phyloP scores from a whole-genome alignment of 495 filamentous ascomycete species.

The Terfezia boudieri region DNA sequence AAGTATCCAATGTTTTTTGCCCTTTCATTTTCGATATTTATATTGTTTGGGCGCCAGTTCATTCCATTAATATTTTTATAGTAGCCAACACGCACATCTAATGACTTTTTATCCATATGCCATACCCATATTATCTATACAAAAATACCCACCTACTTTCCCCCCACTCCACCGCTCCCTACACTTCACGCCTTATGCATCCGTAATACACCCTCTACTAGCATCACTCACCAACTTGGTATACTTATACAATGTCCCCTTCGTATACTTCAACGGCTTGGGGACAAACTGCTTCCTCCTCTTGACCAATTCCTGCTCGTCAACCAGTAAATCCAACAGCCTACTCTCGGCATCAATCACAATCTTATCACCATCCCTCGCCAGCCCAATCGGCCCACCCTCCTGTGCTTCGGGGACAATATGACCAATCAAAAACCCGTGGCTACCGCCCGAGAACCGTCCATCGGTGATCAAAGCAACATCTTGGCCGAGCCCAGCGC shows the following conservation, averaged over 20 bases:
- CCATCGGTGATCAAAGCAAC: constrained; percentile 64
- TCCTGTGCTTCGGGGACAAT: constrained; percentile 70
- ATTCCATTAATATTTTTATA: too few relatives aligned
- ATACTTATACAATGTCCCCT: constrained; percentile 62
- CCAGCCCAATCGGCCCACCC: constrained; percentile 28
- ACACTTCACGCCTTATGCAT: constrained; percentile 22
- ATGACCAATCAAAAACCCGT: constrained; percentile 69
- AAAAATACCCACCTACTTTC: neutral
- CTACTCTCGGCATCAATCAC: constrained; percentile 48
- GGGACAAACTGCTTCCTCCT: constrained; percentile 42
- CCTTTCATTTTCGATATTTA: too few relatives aligned
- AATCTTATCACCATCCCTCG: constrained; percentile 44
- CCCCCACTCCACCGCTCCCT: neutral
- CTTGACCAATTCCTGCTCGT: constrained; percentile 38
- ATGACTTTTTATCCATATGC: too few relatives aligned
- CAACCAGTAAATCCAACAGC: constrained; percentile 36
- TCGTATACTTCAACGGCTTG: constrained; percentile 42
- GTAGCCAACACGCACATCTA: too few relatives aligned
- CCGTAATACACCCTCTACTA: constrained; percentile 62
- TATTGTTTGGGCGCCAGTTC: too few relatives aligned
- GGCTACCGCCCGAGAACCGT: constrained; percentile 52
- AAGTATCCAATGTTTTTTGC: too few relatives aligned
- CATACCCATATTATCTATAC: neutral
- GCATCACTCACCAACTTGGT: constrained; percentile 47
- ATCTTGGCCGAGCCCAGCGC: constrained; percentile 59